Conservation (phyloP, 2,329 filamentous ascomycete genomes). For the Pezicula radicicola region DNA sequence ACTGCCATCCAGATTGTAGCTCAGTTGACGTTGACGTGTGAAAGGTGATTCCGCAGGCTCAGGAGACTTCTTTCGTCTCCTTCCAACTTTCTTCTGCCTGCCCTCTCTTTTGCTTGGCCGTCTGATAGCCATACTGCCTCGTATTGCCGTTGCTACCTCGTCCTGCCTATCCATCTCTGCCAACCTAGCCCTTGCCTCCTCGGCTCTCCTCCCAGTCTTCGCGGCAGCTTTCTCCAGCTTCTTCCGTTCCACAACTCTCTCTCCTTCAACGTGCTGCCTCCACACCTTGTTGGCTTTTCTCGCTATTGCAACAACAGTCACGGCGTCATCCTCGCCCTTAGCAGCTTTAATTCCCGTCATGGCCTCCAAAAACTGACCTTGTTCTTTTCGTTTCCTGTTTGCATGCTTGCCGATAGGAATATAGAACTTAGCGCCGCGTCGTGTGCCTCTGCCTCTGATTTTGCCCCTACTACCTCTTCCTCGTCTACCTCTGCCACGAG, state of each 20-base stretch:
- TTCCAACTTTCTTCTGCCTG: conserved; percentile 1
- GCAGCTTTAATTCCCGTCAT: conserved; percentile 62
- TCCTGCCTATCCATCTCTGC: conserved; percentile 18
- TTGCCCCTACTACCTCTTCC: conserved; percentile 1
- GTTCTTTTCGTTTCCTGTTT: conserved; percentile 33
- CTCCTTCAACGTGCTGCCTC: conserved; percentile 10
- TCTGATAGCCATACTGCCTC: not conserved
- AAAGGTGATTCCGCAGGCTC: too few relatives aligned
- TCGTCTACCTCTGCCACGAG: conserved; percentile 30
- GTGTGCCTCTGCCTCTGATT: not conserved
- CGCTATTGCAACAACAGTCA: conserved; percentile 53
- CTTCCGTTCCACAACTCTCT: conserved; percentile 14
- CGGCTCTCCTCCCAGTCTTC: conserved; percentile 6
- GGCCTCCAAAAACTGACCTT: conserved; percentile 59
- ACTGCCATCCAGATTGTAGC: not conserved
- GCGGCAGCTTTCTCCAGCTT: conserved; percentile 11
- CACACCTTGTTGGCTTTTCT: conserved; percentile 22
- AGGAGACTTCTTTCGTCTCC: not conserved
- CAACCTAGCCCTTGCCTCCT: conserved; percentile 11
- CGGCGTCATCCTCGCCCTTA: conserved; percentile 62
- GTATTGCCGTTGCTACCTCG: not conserved
- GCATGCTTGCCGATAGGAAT: conserved; percentile 21
- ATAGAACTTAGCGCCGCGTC: not conserved
- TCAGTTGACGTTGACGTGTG: not conserved
- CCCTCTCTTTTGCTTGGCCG: conserved; percentile 1